Percentiles rank a stretch among this genome's conserved stretches.
Evolutionary conservation across 352 stramenopile genomes (phyloP).

Genomic region (Pythium pyrilobum): DNA sequence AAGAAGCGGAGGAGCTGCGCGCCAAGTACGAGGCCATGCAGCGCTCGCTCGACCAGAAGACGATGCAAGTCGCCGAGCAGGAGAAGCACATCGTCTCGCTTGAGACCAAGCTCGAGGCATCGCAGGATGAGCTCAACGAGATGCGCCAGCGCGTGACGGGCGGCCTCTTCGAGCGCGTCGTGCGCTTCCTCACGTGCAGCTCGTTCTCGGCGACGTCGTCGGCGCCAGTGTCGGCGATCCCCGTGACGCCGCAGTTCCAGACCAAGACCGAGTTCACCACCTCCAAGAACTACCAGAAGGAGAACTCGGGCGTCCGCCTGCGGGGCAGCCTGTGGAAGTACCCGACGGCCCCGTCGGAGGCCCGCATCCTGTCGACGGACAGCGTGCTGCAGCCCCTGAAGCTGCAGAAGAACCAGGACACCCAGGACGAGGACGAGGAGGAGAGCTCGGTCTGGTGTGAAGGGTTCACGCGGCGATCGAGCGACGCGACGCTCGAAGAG

Average conservation of each 20-base stretch:
- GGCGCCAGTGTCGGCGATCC: slow-evolving; percentile 34
- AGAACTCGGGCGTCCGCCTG: slow-evolving; percentile 23
- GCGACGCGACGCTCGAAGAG: slow-evolving; percentile 8
- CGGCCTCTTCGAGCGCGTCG: slow-evolving; percentile 57
- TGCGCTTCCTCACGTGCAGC: slow-evolving; percentile 86
- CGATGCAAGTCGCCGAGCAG: slow-evolving; percentile 50
- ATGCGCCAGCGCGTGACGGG: slow-evolving; percentile 33
- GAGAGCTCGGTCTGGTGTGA: slow-evolving; percentile 13
- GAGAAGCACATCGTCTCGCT: slow-evolving; percentile 50
- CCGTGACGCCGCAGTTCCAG: slow-evolving; percentile 11
- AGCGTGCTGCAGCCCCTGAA: slow-evolving; percentile 13
- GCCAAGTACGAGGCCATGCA: slow-evolving; percentile 54
- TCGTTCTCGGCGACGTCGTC: slow-evolving; percentile 25
- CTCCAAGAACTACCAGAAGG: slow-evolving; percentile 13
- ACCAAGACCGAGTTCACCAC: slow-evolving; percentile 7
- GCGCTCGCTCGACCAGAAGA: slow-evolving; percentile 44
- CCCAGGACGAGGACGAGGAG: slow-evolving; percentile 9
- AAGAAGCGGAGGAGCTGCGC: slow-evolving; percentile 40
- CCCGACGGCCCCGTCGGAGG: slow-evolving; percentile 12
- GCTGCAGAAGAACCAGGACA: slow-evolving; percentile 9
- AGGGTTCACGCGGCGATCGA: slow-evolving; percentile 12
- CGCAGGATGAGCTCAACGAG: slow-evolving; percentile 44
- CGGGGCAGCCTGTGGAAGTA: slow-evolving; percentile 27
- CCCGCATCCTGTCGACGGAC: slow-evolving; percentile 11
- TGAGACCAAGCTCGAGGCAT: slow-evolving; percentile 47